Evolutionary conservation across 306 rosid species (phyloP), one percentile per base, ranked within the genome.

Genomic region (Acmispon strigosus): DNA sequence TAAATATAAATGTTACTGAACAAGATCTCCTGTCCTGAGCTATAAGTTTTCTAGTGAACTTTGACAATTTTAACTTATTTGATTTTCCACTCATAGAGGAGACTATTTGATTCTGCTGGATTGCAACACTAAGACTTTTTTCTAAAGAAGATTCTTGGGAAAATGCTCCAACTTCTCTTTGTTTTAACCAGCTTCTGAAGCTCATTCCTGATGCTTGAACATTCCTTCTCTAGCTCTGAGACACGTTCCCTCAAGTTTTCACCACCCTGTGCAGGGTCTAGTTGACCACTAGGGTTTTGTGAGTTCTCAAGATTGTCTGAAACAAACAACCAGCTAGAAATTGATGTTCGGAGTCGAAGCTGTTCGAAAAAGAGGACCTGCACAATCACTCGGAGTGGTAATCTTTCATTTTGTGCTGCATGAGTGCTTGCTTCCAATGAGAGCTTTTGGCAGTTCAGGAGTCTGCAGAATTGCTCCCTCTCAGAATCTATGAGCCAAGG

Each of bases 331-430:
- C 95, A 92, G 3, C 94, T 84, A 18, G 98, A 87, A 59, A 92
- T 84, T 8, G 98, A 92, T 55, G 98, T 89, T 0, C 96, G 85
- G 43, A 92, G 98, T 47, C 92, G 77, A 80, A 92, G 96, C 63
- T 92, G 96, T 72, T 92, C 96, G 10, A 92, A 89, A 70, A 89
- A 92, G 11, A 92, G 86, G 29, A 92, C 96, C 58, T 89, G 96
- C 13, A 89, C 92, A 39, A 92, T 82, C 27, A 89, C 94, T 66
- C 97, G 65, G 1, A 92, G 87, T 24, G 97, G 97, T 47, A 92
- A 77, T 58, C 91, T 83, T 78, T 92, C 96, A 24, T 92, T 92
- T 76, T 92, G 96, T 1, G 96, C 97, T 2, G 96, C 96, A 72
- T 89, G 97, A 1, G 94, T 84, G 76, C 97, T 87, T 27, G 94